phyloP scores from a whole-genome alignment of 257 asterid species.

The Solanum megistacrolobum region DNA sequence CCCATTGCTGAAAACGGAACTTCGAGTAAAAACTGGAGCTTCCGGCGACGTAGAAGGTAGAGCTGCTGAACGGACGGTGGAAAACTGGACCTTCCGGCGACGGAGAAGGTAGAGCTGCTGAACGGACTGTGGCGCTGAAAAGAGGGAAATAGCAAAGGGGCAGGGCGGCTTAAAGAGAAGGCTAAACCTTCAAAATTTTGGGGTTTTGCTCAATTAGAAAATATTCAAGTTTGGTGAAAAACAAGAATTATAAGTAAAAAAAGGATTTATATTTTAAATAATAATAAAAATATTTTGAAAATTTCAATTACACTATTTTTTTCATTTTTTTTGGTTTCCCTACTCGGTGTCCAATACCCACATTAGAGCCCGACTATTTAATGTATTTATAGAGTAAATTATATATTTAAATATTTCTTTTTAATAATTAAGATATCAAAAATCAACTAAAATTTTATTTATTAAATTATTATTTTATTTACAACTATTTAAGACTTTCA shows the following conservation, averaged over 20 bases:
- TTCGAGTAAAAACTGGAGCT: background rate
- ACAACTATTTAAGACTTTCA: no score
- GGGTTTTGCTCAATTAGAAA: background rate
- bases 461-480: no score
- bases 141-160: background rate
- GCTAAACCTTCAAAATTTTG: background rate
- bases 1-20: conserved; percentile 21
- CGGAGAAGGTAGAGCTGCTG: background rate
- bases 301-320: background rate
- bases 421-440: background rate
- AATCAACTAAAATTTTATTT: background rate
- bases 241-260: background rate
- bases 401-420: background rate
- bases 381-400: background rate
- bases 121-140: background rate
- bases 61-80: background rate
- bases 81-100: background rate
- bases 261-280: background rate
- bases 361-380: no score
- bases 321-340: no score
- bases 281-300: background rate
- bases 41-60: background rate
- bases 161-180: background rate
- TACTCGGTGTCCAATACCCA: no score
- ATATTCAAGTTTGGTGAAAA: background rate